Evolutionary conservation across 2,329 filamentous ascomycete species (phyloP), one percentile per base, ranked within the genome.

Genomic region (Alternaria ethzedia): DNA sequence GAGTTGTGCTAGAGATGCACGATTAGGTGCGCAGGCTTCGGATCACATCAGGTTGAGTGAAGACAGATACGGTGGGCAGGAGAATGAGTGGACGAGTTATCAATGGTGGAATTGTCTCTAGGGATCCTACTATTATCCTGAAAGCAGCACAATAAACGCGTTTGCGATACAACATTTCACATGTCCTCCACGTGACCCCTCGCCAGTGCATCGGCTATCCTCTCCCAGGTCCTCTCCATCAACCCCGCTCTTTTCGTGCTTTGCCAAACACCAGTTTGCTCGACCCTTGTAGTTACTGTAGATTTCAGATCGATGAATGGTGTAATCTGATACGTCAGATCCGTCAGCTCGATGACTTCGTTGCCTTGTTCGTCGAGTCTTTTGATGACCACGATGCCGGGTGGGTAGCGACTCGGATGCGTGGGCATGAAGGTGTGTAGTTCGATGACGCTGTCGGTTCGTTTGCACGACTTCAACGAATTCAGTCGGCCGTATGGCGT

Each of bases 1-100:
- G 77, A 2, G 65, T 79, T 49, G 71, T 71, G 28, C 73, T 76
- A 58, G 76, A 76, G 46, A 73, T 78, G 72, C 65, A 69, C 52
- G 49, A 32, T 3, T 69, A 26, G 49, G 17, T 4, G 46, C 6
- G 9, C 4, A 25, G 25, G 11, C 8, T 50, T 20, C 13, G 3
- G 4, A 23, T n/a, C 4, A 23, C 20, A 8, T 15, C 20, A 9
- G 12, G 17, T 7, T 32, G 9, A n/a, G 1, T 21, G 28, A 8
- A 32, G 1, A 10, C 49, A 23, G 23, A 30, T 1, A 23, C 21
- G 44, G 25, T 30, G 17, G 11, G 20, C 8, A 11, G 11, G 41
- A 13, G 41, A n/a, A 32, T 30, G 41, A 9, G 3, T 9, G 25
- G 12, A 41, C 1, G 36, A n/a, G 12, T 15, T 5, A 15, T 32